Conservation (phyloP, 2,329 filamentous ascomycete genomes). For the Botrytis paeoniae region DNA sequence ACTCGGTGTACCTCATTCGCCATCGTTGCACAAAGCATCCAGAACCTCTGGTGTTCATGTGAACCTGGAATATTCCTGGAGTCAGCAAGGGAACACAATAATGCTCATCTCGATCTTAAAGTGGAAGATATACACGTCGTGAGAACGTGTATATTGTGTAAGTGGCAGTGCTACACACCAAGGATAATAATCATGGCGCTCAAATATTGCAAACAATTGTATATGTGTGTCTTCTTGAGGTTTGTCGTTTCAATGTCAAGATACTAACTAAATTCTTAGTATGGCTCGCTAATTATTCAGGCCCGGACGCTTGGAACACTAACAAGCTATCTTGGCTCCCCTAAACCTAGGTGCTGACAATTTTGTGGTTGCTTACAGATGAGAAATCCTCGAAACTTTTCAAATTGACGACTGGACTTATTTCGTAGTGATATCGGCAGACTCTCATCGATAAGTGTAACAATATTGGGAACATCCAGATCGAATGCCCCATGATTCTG, state of each 20-base stretch:
- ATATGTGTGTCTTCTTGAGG: background rate
- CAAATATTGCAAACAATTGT: background rate
- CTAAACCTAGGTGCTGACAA: background rate
- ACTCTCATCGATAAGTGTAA: background rate
- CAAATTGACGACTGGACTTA: background rate
- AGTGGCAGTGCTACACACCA: background rate
- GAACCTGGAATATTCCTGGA: background rate
- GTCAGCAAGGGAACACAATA: background rate
- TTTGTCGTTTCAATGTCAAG: background rate
- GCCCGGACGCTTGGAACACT: background rate
- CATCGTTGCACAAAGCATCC: background rate
- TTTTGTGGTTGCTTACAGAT: background rate
- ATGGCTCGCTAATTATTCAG: constrained; percentile 10
- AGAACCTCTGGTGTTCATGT: background rate
- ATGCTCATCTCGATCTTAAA: background rate
- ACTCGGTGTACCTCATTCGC: constrained; percentile 1
- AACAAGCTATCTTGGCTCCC: background rate
- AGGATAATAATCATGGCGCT: background rate
- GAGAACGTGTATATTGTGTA: background rate
- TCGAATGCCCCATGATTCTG: background rate
- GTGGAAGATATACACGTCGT: background rate
- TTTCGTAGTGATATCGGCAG: background rate
- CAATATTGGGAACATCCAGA: background rate
- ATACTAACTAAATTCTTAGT: constrained; percentile 13
- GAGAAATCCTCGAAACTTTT: background rate